A percentile compares a stretch with the other conserved stretches of the same genome.
Evolutionary conservation across 2,329 filamentous ascomycete species (phyloP).

Genomic region (Ceratocystis cubensis): DNA sequence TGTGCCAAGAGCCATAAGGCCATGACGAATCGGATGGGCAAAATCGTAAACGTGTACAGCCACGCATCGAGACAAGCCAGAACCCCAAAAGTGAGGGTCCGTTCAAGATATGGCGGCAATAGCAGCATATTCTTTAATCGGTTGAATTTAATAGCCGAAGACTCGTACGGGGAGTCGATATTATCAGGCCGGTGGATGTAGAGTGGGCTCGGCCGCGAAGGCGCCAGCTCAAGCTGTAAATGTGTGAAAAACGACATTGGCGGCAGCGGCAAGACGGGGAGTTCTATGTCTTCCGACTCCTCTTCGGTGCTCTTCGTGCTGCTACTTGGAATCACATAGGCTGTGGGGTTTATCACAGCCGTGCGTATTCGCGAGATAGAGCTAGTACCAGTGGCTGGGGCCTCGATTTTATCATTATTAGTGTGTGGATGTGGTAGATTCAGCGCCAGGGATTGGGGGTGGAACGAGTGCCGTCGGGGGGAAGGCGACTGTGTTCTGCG

Average conservation of each 20-base stretch:
- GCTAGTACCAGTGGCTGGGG: not conserved
- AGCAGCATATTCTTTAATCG: constrained; percentile 79
- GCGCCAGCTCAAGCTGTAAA: constrained; percentile 51
- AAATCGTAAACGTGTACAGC: constrained; percentile 91
- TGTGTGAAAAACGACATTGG: constrained; percentile 56
- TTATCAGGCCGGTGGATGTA: constrained; percentile 50
- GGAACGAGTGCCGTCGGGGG: not conserved
- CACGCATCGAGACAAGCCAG: constrained; percentile 89
- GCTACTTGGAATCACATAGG: constrained; percentile 21
- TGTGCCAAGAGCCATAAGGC: constrained; percentile 62
- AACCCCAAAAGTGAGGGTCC: constrained; percentile 74
- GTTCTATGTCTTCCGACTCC: constrained; percentile 25
- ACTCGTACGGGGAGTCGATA: constrained; percentile 67
- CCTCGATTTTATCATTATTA: constrained; percentile 29
- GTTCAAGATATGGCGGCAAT: constrained; percentile 69
- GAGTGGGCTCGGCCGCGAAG: constrained; percentile 49
- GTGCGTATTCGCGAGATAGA: constrained; percentile 25
- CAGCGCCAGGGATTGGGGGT: not conserved
- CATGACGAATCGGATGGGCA: constrained; percentile 76
- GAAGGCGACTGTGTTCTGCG: constrained; percentile 12
- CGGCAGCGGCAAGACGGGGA: constrained; percentile 46
- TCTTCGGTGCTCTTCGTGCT: constrained; percentile 22
- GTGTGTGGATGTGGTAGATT: constrained; percentile 39
- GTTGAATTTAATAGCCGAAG: constrained; percentile 82
- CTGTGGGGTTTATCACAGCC: constrained; percentile 33